Percentiles rank a stretch among this genome's conserved stretches.
These are phyloP conservation scores for Inga laurina DNA, from an alignment of 306 rosid species.

Conservation along the genomic window DNA sequence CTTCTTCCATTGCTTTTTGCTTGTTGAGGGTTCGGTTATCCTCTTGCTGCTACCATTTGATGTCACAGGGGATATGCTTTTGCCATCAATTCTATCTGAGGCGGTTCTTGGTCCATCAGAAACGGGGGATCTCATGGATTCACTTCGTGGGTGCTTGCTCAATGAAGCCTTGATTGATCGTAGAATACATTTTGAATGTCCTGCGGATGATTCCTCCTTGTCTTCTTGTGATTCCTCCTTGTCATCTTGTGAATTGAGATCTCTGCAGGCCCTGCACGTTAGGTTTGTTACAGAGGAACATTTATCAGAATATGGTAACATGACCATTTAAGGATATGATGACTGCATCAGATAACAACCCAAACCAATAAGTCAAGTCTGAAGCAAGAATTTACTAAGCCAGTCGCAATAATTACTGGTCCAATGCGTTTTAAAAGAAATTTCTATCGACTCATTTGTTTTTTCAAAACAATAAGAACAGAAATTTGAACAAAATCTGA, in stretches of 20 bases:
- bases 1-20: slow-evolving; percentile 57
- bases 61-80: slow-evolving; percentile 44
- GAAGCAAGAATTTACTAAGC: slow-evolving; percentile 7
- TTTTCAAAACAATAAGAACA: background rate
- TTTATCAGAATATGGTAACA: slow-evolving; percentile 17
- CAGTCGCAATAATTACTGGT: background rate
- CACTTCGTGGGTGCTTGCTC: slow-evolving; percentile 70
- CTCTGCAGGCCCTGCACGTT: slow-evolving; percentile 64
- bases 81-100: slow-evolving; percentile 62
- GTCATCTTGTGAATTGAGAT: slow-evolving; percentile 57
- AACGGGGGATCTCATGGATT: slow-evolving; percentile 77
- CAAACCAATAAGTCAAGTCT: slow-evolving; percentile 21
- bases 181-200: slow-evolving; percentile 84
- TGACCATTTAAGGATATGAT: background rate
- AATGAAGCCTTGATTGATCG: slow-evolving; percentile 84
- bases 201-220: slow-evolving; percentile 67
- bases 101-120: slow-evolving; percentile 81
- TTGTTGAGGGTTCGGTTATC: slow-evolving; percentile 54
- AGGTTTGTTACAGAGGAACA: slow-evolving; percentile 18
- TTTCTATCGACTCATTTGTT: slow-evolving; percentile 9
- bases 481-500: background rate
- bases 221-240: slow-evolving; percentile 65
- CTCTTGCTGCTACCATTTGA: slow-evolving; percentile 71
- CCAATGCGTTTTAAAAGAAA: background rate
- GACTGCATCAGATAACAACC: slow-evolving; percentile 12